Evolutionary conservation across 2,329 filamentous ascomycete species (phyloP).

Genomic region (Aureobasidium sp.): DNA sequence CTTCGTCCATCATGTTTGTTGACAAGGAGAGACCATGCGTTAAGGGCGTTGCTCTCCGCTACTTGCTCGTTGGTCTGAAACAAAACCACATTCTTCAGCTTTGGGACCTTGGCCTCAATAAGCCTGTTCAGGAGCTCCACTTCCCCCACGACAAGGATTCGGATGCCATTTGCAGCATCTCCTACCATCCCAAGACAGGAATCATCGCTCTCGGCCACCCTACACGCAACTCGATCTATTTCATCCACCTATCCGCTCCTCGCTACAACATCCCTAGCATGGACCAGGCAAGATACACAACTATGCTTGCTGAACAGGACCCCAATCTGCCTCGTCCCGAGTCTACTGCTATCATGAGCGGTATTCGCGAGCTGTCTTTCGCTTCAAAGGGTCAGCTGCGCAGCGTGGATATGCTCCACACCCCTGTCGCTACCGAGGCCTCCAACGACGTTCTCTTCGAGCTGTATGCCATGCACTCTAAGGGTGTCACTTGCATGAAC

Average conservation of each 20-base stretch:
- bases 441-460: conserved; percentile 79
- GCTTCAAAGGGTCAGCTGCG: conserved; percentile 77
- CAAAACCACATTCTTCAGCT: conserved; percentile 98
- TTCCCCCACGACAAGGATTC: conserved; percentile 93
- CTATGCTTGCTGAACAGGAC: conserved; percentile 67
- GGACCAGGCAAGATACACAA: conserved; percentile 82
- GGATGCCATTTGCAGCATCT: conserved; percentile 94
- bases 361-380: conserved; percentile 91
- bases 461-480: conserved; percentile 95
- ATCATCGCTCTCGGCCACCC: conserved; percentile 95
- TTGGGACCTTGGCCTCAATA: conserved; percentile 92
- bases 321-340: conserved; percentile 72
- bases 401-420: conserved; percentile 81
- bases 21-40: conserved; percentile 92
- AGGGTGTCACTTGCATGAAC: conserved; percentile 83
- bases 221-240: conserved; percentile 94
- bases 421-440: conserved; percentile 45
- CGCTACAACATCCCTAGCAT: conserved; percentile 76
- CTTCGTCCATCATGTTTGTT: conserved; percentile 89
- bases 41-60: conserved; percentile 82
- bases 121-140: conserved; percentile 94
- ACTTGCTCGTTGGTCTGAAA: conserved; percentile 96
- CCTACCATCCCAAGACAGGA: conserved; percentile 84
- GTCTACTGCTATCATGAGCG: conserved; percentile 94
- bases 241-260: conserved; percentile 88